Conservation (phyloP, 2,329 filamentous ascomycete species). For the Penicillium sclerotigenum region DNA sequence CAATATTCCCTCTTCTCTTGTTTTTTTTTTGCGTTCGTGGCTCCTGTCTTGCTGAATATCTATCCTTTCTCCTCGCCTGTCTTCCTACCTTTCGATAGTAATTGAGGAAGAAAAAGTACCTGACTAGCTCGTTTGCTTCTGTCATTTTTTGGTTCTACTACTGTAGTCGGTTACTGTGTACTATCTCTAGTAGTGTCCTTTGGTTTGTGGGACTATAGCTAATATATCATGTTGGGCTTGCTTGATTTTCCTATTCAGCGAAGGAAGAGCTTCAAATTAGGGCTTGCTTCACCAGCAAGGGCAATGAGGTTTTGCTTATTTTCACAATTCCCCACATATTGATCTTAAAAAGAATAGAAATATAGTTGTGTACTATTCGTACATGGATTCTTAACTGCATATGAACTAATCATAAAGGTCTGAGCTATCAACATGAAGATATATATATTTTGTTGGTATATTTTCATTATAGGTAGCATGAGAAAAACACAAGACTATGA, state of each 20-base stretch:
- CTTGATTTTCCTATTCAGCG: not conserved
- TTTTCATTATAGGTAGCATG: too few species aligned
- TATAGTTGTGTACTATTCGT: too few species aligned
- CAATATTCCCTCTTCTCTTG: constrained; percentile 42
- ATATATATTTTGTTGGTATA: not conserved
- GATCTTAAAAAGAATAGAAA: too few species aligned
- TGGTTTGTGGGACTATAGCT: not conserved
- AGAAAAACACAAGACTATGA: not conserved
- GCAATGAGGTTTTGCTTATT: not conserved
- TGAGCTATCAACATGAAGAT: not conserved
- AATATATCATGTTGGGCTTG: not conserved
- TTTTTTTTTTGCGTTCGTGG: constrained; percentile 25
- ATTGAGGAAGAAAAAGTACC: constrained; percentile 33
- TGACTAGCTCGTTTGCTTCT: constrained; percentile 8
- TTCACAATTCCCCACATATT: not conserved
- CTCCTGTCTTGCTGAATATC: constrained; percentile 23
- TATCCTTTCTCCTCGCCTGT: constrained; percentile 27
- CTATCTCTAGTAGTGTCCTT: not conserved
- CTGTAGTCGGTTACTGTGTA: not conserved
- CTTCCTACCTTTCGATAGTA: constrained; percentile 32
- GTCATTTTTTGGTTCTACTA: not conserved
- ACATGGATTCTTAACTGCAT: not conserved
- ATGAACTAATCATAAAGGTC: not conserved
- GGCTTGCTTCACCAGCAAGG: not conserved
- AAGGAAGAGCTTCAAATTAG: not conserved